These are phyloP conservation scores for Pichia sp. DNA, from an alignment of 1,139 yeast species.

Conservation along the genomic window DNA sequence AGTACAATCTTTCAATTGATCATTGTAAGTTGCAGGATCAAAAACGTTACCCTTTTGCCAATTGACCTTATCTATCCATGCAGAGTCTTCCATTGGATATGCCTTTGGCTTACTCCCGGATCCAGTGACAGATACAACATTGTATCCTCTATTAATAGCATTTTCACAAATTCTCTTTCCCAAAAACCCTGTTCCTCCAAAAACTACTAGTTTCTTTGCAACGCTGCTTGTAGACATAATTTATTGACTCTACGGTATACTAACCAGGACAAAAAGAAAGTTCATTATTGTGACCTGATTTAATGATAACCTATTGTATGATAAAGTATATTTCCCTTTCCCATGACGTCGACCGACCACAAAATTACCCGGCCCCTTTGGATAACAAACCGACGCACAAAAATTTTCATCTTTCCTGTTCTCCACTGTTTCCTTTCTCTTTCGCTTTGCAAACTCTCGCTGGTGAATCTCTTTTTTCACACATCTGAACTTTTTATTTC, in stretches of 20 bases:
- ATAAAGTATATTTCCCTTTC: too few species aligned
- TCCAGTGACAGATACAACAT: slow-evolving; percentile 51
- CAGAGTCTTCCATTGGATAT: slow-evolving; percentile 28
- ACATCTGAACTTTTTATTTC: not conserved
- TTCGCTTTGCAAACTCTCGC: not conserved
- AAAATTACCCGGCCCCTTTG: not conserved
- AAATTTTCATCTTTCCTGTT: not conserved
- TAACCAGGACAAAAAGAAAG: too few species aligned
- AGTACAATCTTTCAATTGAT: slow-evolving; percentile 41
- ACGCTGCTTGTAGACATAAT: not conserved
- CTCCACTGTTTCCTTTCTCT: not conserved
- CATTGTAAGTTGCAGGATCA: slow-evolving; percentile 49
- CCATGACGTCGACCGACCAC: not conserved
- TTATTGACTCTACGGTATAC: too few species aligned
- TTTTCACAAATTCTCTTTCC: slow-evolving; percentile 67
- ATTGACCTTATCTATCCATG: slow-evolving; percentile 54
- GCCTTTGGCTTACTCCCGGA: slow-evolving; percentile 51
- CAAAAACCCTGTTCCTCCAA: slow-evolving; percentile 85
- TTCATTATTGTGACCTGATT: too few species aligned
- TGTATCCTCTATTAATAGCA: slow-evolving; percentile 56
- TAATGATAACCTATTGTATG: too few species aligned
- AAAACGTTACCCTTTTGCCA: slow-evolving; percentile 70
- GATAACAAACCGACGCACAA: not conserved
- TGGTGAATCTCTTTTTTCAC: not conserved
- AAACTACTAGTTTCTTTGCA: slow-evolving; percentile 44